Evolutionary conservation across 164 flowering plant genomes (phyloP), one percentile per base, ranked within the genome.

Genomic region (Berberis vulgaris): DNA sequence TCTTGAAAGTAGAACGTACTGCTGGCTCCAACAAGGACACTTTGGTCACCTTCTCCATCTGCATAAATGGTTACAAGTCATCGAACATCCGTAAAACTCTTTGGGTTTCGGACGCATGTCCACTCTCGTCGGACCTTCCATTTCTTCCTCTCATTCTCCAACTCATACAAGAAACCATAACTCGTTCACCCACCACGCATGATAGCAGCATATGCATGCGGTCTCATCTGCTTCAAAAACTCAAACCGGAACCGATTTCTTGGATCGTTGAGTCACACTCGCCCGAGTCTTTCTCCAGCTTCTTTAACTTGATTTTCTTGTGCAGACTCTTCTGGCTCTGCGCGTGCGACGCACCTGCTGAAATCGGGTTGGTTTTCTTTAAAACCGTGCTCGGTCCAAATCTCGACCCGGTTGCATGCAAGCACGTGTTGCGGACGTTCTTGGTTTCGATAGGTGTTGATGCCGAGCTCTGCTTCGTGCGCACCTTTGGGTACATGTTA

Each of bases 261-360:
- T 81, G 88, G 83, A 71, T 82, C 45, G 69, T 88, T 68, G 86
- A 82, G 43, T 73, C 88, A 1, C 83, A 82, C 79, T 72, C 91
- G 2, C 81, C 85, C 4, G 94, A 88, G 12, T 78, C 96, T 0
- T 68, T 94, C 65, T 81, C 95, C 1, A 42, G 55, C 39, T 83
- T 94, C 81, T 88, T 88, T 75, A 74, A 75, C 75, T 70, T 94
- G 57, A 65, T 86, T n/a, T 83, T 94, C 68, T 71, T 87, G 64
- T 78, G 81, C 62, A 85, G 86, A 61, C 76, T 88, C 59, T 90
- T 94, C 71, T 94, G 95, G 95, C 65, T 86, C 43, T 93, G 94
- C 62, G 88, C 64, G 0, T 86, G 73, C 58, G 92, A 90, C 60
- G 80, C 91, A 0, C 96, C 96, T 0, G 65, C 75, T 4, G 93